Evolutionary conservation across 129 eudicot genomes (phyloP).

Genomic region (Helianthus tuberosus): DNA sequence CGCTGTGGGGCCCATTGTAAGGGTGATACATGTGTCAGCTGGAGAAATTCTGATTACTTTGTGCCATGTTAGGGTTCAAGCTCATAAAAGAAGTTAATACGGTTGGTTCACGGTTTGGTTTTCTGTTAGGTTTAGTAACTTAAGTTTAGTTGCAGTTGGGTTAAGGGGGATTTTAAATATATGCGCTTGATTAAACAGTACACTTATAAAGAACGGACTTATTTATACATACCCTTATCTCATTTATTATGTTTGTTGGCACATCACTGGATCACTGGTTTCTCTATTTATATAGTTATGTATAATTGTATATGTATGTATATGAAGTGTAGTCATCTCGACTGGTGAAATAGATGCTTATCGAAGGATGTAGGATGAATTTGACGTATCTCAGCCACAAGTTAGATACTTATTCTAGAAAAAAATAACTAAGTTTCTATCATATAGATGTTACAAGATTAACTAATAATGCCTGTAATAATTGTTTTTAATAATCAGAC

Average conservation of each 20-base stretch:
- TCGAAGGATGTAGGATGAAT: too few species aligned
- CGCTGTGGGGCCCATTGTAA: neutral
- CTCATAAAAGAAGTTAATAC: neutral
- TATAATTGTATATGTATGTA: too few species aligned
- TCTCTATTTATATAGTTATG: neutral
- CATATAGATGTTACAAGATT: too few species aligned
- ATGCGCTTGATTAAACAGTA: neutral
- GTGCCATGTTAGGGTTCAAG: neutral
- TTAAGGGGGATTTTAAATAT: neutral
- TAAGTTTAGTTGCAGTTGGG: too few species aligned
- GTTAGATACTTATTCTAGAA: too few species aligned
- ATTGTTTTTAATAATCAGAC: too few species aligned
- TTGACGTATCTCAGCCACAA: too few species aligned
- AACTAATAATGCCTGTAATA: too few species aligned
- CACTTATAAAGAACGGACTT: too few species aligned
- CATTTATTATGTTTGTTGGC: neutral
- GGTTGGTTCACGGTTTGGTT: neutral
- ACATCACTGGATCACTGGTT: neutral
- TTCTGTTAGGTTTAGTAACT: neutral
- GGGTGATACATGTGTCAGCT: constrained; percentile 8
- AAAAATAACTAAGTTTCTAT: too few species aligned
- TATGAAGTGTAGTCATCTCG: too few species aligned
- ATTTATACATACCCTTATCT: neutral
- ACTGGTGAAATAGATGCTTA: too few species aligned
- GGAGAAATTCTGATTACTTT: constrained; percentile 11